Evolutionary conservation across 805 yeast species (phyloP), one percentile per base, ranked within the genome.

Genomic region (Ogataea methanolica): DNA sequence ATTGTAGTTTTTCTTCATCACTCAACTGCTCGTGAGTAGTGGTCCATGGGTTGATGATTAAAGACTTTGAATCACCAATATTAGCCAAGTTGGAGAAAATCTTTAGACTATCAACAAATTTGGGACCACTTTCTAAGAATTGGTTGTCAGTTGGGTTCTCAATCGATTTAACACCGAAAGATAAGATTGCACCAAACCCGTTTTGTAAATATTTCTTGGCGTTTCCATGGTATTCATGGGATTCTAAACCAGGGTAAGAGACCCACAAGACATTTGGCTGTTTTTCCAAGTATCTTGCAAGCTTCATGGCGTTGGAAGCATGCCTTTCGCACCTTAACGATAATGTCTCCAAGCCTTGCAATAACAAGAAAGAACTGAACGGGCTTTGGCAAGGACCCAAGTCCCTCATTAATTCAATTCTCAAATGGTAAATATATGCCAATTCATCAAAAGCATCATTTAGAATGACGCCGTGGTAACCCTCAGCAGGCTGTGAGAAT

Each of bases 321-420:
- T 91, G 96, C 76, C 98, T 84, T 67, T 92, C 97, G 49, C 88
- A 94, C 69, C 99, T 84, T 62, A 94, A 74, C 15, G 97, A 88
- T 60, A 92, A 76, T 19, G 98, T 92, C 72, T 94, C 98, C 55
- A 92, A 76, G 65, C 99, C 99, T 70, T 89, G 96, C 48, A 91
- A 69, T 53, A 89, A 72, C 64, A 88, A 74, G 78, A 92, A 92
- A 2, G 96, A 74, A 42, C 83, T 95, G 63, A 92, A 88, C 52
- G 99, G 98, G 66, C 82, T 87, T 65, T 87, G 74, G 45, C 87
- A 69, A 55, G 97, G 92, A 58, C 99, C 99, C 53, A 89, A 75
- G 70, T 92, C 98, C 74, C 98, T 85, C 59, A 90, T 73, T 53
- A 88, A 74, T 71, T 88, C 96, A 53, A 85, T 78, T 74, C 97